A percentile compares a stretch with the other conserved stretches of the same genome.
These are phyloP conservation scores for Phytophthora quininea DNA, from an alignment of 352 stramenopile genomes.

Conservation along the genomic window DNA sequence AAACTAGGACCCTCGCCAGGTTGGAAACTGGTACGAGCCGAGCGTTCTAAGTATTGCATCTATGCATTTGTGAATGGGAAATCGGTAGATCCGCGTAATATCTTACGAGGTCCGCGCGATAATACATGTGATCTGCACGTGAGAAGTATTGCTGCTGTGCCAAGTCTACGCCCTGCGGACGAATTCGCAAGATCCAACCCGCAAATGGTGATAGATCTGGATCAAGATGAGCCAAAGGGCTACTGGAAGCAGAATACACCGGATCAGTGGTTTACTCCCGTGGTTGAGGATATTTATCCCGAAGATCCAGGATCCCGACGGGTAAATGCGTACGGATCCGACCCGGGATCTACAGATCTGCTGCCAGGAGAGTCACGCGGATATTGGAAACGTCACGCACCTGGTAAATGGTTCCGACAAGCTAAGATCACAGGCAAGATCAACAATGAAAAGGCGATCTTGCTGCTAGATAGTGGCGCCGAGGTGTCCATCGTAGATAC, in stretches of 20 bases:
- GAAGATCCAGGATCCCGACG: too few relatives aligned
- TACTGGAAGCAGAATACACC: too few relatives aligned
- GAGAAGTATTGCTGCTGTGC: not conserved
- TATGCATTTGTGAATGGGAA: conserved; percentile 11
- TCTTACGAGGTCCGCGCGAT: not conserved
- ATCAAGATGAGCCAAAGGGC: too few relatives aligned
- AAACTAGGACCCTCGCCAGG: conserved; percentile 13
- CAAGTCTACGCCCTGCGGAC: not conserved
- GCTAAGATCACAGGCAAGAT: not conserved
- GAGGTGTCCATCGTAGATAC: conserved; percentile 7
- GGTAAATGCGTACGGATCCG: too few relatives aligned
- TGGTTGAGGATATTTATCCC: too few relatives aligned
- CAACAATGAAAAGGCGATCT: not conserved
- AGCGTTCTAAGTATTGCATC: conserved; percentile 1
- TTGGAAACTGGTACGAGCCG: conserved; percentile 4
- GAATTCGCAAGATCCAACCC: not conserved
- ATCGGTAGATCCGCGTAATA: not conserved
- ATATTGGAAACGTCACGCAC: conserved; percentile 23
- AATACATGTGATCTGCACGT: not conserved
- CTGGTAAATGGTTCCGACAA: not conserved
- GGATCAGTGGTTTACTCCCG: too few relatives aligned
- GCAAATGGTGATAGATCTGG: not conserved
- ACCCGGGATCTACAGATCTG: too few relatives aligned
- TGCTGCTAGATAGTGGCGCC: conserved; percentile 27
- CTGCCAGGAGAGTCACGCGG: conserved; percentile 14